A percentile compares a stretch with the other conserved stretches of the same genome.
phyloP scores from a whole-genome alignment of 441 rosid species.

The Populus tomentosa region DNA sequence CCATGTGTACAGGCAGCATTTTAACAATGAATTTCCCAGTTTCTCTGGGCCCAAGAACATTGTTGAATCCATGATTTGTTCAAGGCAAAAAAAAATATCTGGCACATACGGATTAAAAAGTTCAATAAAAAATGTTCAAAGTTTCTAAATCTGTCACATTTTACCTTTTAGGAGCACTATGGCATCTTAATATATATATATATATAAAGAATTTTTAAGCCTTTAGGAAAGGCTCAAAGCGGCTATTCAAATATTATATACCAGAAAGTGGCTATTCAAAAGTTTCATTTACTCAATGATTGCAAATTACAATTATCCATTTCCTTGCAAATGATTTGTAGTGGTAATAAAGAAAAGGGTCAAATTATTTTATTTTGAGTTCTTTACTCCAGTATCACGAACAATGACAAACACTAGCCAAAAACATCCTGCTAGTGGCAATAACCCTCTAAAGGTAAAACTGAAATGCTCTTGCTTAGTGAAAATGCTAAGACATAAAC shows the following conservation, averaged over 20 bases:
- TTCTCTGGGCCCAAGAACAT: background rate
- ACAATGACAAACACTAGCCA: background rate
- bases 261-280: background rate
- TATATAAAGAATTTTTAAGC: too few relatives aligned
- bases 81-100: slow-evolving; percentile 6
- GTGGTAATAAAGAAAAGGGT: background rate
- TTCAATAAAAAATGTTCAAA: background rate
- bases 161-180: background rate
- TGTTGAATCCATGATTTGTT: background rate
- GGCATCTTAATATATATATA: background rate
- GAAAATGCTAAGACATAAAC: background rate
- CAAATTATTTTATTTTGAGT: background rate
- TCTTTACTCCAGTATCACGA: background rate
- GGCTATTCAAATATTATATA: background rate
- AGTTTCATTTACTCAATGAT: background rate
- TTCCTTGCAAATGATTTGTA: background rate
- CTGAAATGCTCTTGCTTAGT: background rate
- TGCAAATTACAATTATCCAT: background rate
- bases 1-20: background rate
- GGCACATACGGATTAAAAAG: background rate
- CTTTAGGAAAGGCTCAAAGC: background rate
- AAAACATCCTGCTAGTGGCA: background rate
- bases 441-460: background rate
- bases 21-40: background rate
- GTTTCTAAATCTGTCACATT: background rate